Conservation (phyloP, 495 filamentous ascomycete genomes). For the Xanthoparmelia taractica region DNA sequence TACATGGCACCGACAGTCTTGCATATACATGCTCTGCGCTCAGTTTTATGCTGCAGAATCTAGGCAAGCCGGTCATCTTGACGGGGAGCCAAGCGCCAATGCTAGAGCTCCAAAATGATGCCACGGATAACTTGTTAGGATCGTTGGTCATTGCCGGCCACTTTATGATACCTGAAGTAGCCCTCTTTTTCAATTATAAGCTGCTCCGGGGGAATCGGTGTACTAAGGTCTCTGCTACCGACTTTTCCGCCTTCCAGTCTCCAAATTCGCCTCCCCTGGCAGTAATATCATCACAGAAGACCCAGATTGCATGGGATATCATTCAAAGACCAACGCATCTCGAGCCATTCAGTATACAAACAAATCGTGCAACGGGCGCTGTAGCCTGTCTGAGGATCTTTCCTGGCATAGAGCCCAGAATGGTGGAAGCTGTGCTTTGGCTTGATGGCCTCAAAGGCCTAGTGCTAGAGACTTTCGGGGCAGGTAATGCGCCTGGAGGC, state of each 20-base stretch:
- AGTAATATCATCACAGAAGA: conserved; percentile 68
- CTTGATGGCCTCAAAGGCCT: conserved; percentile 74
- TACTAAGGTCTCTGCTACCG: conserved; percentile 81
- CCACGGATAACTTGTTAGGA: conserved; percentile 89
- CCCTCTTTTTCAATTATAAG: conserved; percentile 88
- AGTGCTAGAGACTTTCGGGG: conserved; percentile 85
- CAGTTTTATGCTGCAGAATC: conserved; percentile 87
- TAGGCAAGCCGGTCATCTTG: conserved; percentile 86
- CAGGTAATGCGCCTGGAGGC: conserved; percentile 84
- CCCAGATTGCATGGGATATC: conserved; percentile 75
- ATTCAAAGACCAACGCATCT: conserved; percentile 68
- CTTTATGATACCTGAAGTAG: conserved; percentile 94
- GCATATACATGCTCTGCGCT: conserved; percentile 88
- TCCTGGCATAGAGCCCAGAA: conserved; percentile 88
- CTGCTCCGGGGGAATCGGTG: conserved; percentile 87
- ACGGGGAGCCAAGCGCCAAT: conserved; percentile 92
- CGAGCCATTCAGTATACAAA: conserved; percentile 67
- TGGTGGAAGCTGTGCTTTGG: conserved; percentile 82
- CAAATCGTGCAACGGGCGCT: conserved; percentile 73
- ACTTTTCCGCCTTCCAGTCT: conserved; percentile 79
- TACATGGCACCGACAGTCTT: conserved; percentile 94
- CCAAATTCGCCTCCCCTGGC: conserved; percentile 80
- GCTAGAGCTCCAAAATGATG: conserved; percentile 86
- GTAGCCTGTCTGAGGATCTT: conserved; percentile 93
- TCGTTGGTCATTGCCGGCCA: conserved; percentile 91